Conservation (phyloP, 257 asterid species). For the Solanum arcanum region DNA sequence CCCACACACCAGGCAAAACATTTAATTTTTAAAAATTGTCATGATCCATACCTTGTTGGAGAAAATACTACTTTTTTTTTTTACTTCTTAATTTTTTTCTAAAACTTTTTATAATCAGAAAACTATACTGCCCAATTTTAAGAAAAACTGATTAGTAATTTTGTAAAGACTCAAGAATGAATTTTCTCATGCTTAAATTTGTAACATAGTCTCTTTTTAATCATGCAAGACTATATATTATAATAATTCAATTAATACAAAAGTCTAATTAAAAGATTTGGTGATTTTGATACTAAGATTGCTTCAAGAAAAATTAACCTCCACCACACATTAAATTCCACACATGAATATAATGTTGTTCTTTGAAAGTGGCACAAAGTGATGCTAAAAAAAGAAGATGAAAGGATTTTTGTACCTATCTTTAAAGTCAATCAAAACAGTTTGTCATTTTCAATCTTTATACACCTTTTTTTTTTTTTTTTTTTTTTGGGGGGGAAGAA, state of each 20-base stretch:
- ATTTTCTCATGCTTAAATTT: background rate
- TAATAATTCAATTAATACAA: background rate
- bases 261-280: background rate
- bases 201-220: background rate
- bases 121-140: background rate
- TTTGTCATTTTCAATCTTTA: background rate
- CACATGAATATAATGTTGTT: background rate
- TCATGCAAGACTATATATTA: background rate
- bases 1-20: background rate
- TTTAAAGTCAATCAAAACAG: background rate
- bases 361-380: background rate
- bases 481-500: background rate
- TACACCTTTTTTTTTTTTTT: background rate
- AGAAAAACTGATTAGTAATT: background rate
- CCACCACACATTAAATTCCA: background rate
- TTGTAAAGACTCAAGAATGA: background rate
- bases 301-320: background rate
- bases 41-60: background rate
- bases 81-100: background rate
- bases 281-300: background rate
- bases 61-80: background rate
- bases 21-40: background rate
- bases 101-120: background rate
- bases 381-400: background rate
- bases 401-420: background rate